These are phyloP conservation scores for Pyrenopolyporus hunteri DNA, from an alignment of 495 filamentous ascomycete species.

Conservation along the genomic window DNA sequence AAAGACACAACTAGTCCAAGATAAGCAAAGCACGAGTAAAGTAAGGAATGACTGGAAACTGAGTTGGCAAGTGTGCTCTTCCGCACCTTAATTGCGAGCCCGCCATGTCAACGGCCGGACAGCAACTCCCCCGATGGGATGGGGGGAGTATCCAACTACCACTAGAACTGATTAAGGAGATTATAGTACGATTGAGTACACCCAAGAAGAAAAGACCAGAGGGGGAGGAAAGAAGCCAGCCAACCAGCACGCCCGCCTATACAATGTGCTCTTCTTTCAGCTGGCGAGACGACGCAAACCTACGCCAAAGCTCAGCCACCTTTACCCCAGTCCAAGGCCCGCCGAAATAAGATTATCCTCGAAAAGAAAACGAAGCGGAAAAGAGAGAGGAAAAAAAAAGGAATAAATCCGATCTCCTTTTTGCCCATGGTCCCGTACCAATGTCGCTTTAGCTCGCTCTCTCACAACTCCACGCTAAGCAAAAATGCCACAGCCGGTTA, in stretches of 20 bases:
- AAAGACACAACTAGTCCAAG: too few relatives aligned
- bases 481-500: conserved; percentile 11
- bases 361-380: background rate
- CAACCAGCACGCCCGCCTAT: conserved; percentile 9
- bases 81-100: conserved; percentile 40
- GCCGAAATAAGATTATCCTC: background rate
- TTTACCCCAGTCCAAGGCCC: background rate
- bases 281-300: conserved; percentile 7
- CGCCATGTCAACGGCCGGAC: conserved; percentile 23
- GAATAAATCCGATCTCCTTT: conserved; percentile 20
- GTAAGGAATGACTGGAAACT: conserved; percentile 1
- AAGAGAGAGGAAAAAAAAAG: background rate
- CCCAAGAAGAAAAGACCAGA: background rate
- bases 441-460: background rate
- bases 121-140: conserved; percentile 29
- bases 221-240: background rate
- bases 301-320: background rate
- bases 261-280: conserved; percentile 1
- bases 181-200: conserved; percentile 31
- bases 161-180: conserved; percentile 24
- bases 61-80: conserved; percentile 42
- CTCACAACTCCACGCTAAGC: conserved; percentile 32
- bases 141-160: conserved; percentile 38
- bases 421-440: conserved; percentile 1
- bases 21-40: background rate